phyloP scores from a whole-genome alignment of 371 early-diverging fungal genomes.

The Mortierella sp. region DNA sequence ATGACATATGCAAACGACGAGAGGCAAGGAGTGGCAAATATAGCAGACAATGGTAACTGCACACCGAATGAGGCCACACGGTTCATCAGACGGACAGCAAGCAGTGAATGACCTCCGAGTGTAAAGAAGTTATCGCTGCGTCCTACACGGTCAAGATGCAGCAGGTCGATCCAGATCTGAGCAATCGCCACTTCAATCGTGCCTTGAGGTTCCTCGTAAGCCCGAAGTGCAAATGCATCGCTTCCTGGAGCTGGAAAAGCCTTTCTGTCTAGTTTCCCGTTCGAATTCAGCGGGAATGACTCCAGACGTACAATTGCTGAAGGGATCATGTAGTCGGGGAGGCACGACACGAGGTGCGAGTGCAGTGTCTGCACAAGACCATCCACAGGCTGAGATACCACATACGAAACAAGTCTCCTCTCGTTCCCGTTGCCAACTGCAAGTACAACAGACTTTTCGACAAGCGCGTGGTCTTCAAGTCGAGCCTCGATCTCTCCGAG shows the following conservation, averaged over 20 bases:
- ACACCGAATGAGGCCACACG: neutral
- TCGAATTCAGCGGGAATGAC: constrained; percentile 6
- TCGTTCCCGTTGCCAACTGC: neutral
- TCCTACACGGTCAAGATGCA: constrained; percentile 1
- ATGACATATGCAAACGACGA: neutral
- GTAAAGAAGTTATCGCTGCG: constrained; percentile 11
- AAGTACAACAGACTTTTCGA: constrained; percentile 5
- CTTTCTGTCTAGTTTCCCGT: constrained; percentile 10
- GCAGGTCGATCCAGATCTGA: constrained; percentile 2
- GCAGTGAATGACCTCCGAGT: neutral
- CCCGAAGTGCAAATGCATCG: neutral
- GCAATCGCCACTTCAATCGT: constrained; percentile 4
- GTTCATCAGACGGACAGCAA: neutral
- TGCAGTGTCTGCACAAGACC: constrained; percentile 4
- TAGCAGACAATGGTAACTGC: neutral
- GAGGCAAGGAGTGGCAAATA: neutral
- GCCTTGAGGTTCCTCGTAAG: constrained; percentile 10
- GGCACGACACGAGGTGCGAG: neutral
- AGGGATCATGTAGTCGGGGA: constrained; percentile 21
- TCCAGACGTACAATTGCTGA: constrained; percentile 12
- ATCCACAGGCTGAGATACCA: neutral
- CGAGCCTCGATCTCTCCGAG: neutral
- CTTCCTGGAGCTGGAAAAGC: constrained; percentile 8
- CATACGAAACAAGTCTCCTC: constrained; percentile 20
- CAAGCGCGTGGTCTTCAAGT: constrained; percentile 5